Conservation (phyloP, 2,329 filamentous ascomycete species). For the Penicillium occitanis region DNA sequence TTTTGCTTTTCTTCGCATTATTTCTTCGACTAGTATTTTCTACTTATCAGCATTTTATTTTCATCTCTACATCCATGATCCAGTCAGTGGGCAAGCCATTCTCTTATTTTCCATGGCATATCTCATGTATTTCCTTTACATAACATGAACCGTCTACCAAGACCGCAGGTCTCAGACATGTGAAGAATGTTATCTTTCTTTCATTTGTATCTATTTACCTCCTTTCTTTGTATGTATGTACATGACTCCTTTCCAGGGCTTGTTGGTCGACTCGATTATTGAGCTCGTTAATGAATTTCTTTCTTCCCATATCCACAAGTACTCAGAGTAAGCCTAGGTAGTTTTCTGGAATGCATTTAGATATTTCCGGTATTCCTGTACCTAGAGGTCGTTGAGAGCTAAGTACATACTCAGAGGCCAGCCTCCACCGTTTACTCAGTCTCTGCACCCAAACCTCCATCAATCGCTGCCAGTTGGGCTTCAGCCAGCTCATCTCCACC, state of each 20-base stretch:
- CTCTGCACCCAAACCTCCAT: no score
- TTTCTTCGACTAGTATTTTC: constrained; percentile 16
- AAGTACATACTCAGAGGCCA: no score
- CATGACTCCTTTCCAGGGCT: neutral
- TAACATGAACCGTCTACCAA: neutral
- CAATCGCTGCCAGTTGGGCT: no score
- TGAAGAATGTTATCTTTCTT: constrained; percentile 4
- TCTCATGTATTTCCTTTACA: neutral
- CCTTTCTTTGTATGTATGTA: constrained; percentile 10
- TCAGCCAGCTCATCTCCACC: no score
- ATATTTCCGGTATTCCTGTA: no score
- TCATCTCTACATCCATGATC: neutral
- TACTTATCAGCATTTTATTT: constrained; percentile 1
- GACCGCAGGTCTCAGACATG: neutral
- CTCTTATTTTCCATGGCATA: neutral
- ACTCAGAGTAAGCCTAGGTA: no score
- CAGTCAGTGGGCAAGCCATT: neutral
- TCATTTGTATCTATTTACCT: constrained; percentile 8
- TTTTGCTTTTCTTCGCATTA: constrained; percentile 23
- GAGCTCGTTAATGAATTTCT: neutral
- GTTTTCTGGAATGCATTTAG: no score
- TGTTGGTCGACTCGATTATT: neutral
- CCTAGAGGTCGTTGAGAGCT: no score
- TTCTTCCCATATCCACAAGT: no score
- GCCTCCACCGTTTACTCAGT: no score